Evolutionary conservation across 371 early-diverging fungal genomes (phyloP).

Genomic region (Mucor sp.): DNA sequence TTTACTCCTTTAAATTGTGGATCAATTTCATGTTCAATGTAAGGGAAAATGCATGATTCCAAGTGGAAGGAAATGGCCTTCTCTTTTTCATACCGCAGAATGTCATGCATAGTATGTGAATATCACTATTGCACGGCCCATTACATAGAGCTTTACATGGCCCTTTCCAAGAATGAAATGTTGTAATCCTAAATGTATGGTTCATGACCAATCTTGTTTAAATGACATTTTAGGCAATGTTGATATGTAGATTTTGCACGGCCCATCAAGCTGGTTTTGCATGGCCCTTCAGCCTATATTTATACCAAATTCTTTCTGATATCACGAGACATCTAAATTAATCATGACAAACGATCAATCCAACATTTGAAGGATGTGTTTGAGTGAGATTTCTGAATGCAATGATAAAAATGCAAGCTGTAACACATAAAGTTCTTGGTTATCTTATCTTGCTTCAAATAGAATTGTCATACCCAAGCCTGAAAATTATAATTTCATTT

Average conservation of each 20-base stretch:
- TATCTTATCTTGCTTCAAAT: slow-evolving; percentile 1
- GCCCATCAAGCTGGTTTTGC: not conserved
- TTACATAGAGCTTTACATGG: slow-evolving; percentile 2
- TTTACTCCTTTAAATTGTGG: not conserved
- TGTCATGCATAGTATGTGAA: not conserved
- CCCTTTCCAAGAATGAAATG: not conserved
- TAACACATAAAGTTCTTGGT: not conserved
- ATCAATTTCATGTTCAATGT: not conserved
- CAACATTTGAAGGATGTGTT: not conserved
- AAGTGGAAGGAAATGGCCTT: not conserved
- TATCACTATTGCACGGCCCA: slow-evolving; percentile 5
- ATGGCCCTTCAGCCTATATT: slow-evolving; percentile 5
- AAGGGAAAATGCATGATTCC: not conserved
- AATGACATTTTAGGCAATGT: not conserved
- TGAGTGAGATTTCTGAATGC: too few relatives aligned
- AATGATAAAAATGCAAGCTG: not conserved
- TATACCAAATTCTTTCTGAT: not conserved
- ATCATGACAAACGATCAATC: slow-evolving; percentile 1
- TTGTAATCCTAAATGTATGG: not conserved
- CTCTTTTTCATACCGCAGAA: not conserved
- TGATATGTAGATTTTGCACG: not conserved
- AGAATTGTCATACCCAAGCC: slow-evolving; percentile 4
- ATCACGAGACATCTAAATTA: not conserved
- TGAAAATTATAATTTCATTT: not conserved
- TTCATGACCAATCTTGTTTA: not conserved